Conservation (phyloP, 371 early-diverging fungal genomes). For the Syncephalastrum sp. region DNA sequence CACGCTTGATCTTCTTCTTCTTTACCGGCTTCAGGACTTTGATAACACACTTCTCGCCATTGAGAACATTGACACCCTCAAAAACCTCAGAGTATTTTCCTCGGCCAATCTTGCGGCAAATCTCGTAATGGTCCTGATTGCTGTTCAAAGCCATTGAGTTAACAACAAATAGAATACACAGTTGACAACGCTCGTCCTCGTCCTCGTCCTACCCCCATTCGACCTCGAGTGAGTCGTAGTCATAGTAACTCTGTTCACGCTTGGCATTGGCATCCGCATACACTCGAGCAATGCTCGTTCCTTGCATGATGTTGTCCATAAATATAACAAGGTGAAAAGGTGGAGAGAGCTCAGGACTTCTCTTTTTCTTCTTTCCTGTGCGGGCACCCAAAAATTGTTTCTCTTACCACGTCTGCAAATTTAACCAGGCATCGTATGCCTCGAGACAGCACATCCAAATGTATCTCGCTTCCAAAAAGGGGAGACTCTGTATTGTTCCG, state of each 20-base stretch:
- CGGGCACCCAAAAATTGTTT: no score
- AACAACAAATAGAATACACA: neutral
- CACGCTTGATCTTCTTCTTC: constrained; percentile 99
- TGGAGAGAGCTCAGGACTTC: no score
- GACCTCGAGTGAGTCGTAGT: constrained; percentile 77
- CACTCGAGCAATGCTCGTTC: constrained; percentile 60
- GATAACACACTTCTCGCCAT: constrained; percentile 90
- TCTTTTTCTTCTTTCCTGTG: no score
- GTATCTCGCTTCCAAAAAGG: no score
- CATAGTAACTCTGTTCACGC: constrained; percentile 84
- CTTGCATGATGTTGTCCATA: constrained; percentile 21
- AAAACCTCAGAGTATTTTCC: constrained; percentile 99
- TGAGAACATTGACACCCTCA: constrained; percentile 89
- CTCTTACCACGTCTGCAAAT: no score
- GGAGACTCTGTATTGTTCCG: no score
- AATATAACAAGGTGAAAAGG: no score
- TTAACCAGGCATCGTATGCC: no score
- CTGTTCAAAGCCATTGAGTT: constrained; percentile 2
- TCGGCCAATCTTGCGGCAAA: constrained; percentile 95
- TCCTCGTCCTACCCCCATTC: constrained; percentile 52
- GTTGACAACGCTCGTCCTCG: no score
- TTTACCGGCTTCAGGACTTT: constrained; percentile 99
- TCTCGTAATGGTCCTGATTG: constrained; percentile 94
- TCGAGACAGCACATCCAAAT: no score
- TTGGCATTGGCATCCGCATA: constrained; percentile 84